Percentiles rank a stretch among this genome's conserved stretches.
phyloP scores from a whole-genome alignment of 768 basidiomycete species.

The Pleurotus eryngii region DNA sequence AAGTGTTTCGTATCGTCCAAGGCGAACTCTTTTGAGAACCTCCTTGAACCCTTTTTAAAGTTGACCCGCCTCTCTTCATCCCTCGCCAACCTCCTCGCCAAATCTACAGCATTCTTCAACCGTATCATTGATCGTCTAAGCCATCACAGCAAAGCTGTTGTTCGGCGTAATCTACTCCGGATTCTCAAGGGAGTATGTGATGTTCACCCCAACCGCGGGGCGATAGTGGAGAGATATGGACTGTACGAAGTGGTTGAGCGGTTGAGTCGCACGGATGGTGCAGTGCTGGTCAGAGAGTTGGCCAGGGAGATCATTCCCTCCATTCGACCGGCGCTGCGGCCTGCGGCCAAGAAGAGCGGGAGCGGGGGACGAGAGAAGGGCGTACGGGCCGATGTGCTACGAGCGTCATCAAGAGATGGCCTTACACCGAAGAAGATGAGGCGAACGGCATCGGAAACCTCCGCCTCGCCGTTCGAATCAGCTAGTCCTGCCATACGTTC shows the following conservation, averaged over 20 bases:
- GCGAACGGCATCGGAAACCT: slow-evolving; percentile 69
- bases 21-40: slow-evolving; percentile 86
- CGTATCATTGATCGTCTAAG: slow-evolving; percentile 80
- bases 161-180: slow-evolving; percentile 85
- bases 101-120: slow-evolving; percentile 77
- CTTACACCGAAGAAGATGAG: slow-evolving; percentile 65
- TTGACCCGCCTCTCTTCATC: slow-evolving; percentile 77
- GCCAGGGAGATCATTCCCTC: slow-evolving; percentile 83
- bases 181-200: slow-evolving; percentile 86
- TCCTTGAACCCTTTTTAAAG: slow-evolving; percentile 91
- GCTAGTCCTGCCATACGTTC: not conserved
- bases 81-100: slow-evolving; percentile 75
- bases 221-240: slow-evolving; percentile 80
- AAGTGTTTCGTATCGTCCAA: slow-evolving; percentile 82
- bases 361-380: slow-evolving; percentile 14
- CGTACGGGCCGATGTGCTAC: slow-evolving; percentile 9
- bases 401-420: slow-evolving; percentile 15
- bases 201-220: slow-evolving; percentile 79
- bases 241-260: slow-evolving; percentile 77
- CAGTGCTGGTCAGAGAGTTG: slow-evolving; percentile 86
- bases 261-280: slow-evolving; percentile 81
- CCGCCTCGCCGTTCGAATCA: slow-evolving; percentile 24
- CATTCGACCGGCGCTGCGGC: slow-evolving; percentile 68
- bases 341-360: slow-evolving; percentile 29
- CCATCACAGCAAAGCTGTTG: slow-evolving; percentile 75